These are phyloP conservation scores for Geum urbanum DNA, from an alignment of 306 rosid genomes.

Conservation along the genomic window DNA sequence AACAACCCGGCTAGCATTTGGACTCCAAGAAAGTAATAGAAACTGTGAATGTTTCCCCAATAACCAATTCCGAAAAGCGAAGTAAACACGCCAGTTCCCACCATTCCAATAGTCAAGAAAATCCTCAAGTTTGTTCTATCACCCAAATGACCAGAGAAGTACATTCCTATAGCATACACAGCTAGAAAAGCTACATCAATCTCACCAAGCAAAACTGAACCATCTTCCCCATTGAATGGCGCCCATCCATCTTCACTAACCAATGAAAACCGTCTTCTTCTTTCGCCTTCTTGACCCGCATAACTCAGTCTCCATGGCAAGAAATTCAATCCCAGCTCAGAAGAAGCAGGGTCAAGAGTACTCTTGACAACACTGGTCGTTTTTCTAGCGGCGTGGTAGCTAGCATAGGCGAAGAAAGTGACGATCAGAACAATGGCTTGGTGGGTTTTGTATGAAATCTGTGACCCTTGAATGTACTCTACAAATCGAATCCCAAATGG, in stretches of 20 bases:
- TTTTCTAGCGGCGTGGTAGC: conserved; percentile 90
- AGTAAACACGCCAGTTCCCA: conserved; percentile 89
- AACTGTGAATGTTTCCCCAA: conserved; percentile 73
- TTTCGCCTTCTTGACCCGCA: conserved; percentile 24
- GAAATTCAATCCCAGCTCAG: conserved; percentile 35
- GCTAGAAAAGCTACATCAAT: conserved; percentile 91
- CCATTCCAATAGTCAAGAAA: conserved; percentile 81
- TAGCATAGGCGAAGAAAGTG: conserved; percentile 82
- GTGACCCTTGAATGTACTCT: conserved; percentile 51
- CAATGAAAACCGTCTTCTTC: conserved; percentile 29
- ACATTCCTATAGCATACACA: conserved; percentile 88
- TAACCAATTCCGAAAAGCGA: conserved; percentile 78
- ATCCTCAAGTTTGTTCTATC: conserved; percentile 75
- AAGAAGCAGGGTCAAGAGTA: conserved; percentile 79
- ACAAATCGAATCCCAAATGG: conserved; percentile 55
- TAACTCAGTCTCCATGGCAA: conserved; percentile 27
- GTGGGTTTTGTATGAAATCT: conserved; percentile 72
- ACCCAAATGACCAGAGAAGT: conserved; percentile 89
- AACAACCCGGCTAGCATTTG: conserved; percentile 94
- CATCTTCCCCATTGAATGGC: conserved; percentile 74
- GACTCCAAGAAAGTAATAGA: conserved; percentile 56
- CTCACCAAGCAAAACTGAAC: conserved; percentile 80
- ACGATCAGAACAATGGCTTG: conserved; percentile 73
- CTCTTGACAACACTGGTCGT: conserved; percentile 92
- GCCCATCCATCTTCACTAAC: conserved; percentile 75